phyloP scores from a whole-genome alignment of 768 basidiomycete species.

The Suillus hirtellus region DNA sequence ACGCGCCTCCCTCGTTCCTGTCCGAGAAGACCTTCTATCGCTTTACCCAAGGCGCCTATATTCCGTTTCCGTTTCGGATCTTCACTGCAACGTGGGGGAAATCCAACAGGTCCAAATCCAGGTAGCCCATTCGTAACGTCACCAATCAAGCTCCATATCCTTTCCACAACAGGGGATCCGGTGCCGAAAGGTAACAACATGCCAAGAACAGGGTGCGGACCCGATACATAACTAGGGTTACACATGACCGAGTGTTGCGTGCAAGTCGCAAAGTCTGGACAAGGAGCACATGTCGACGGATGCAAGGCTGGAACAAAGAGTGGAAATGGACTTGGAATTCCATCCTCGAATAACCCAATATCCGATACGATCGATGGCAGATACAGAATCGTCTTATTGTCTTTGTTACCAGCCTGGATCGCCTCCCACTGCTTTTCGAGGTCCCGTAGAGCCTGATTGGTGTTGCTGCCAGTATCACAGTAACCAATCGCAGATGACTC shows the following conservation, averaged over 20 bases:
- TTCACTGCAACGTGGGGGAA: slow-evolving; percentile 75
- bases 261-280: slow-evolving; percentile 70
- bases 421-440: slow-evolving; percentile 47
- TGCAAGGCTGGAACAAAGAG: slow-evolving; percentile 55
- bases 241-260: slow-evolving; percentile 58
- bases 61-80: slow-evolving; percentile 74
- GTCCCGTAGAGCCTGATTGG: slow-evolving; percentile 55
- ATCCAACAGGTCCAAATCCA: slow-evolving; percentile 71
- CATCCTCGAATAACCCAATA: slow-evolving; percentile 30
- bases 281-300: slow-evolving; percentile 69
- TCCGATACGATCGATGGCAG: slow-evolving; percentile 28
- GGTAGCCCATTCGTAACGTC: slow-evolving; percentile 66
- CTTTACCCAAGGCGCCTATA: slow-evolving; percentile 74
- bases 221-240: slow-evolving; percentile 65
- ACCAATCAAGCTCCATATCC: slow-evolving; percentile 49
- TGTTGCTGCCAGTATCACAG: slow-evolving; percentile 64
- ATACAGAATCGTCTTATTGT: slow-evolving; percentile 52
- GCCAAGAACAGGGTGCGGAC: slow-evolving; percentile 57
- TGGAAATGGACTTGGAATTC: slow-evolving; percentile 52
- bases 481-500: slow-evolving; percentile 76
- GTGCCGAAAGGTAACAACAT: slow-evolving; percentile 41
- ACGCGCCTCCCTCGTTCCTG: slow-evolving; percentile 63
- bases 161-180: slow-evolving; percentile 40
- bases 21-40: slow-evolving; percentile 63
- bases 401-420: slow-evolving; percentile 54